These are phyloP conservation scores for Yarrowia sp. DNA, from an alignment of 805 yeast species.

Conservation along the genomic window DNA sequence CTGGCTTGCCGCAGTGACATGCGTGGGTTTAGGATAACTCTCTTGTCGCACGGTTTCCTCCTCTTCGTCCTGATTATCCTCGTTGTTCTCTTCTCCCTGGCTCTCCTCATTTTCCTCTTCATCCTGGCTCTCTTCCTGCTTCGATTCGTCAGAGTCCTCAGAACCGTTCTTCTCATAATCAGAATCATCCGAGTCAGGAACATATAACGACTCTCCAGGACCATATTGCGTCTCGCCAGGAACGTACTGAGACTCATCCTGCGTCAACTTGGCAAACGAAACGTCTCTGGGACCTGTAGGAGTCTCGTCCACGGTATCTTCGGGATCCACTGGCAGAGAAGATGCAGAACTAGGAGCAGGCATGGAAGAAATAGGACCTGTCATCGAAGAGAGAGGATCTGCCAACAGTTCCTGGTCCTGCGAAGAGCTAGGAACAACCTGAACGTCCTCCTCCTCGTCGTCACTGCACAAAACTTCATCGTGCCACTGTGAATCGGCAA, in stretches of 20 bases:
- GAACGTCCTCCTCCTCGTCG: not conserved
- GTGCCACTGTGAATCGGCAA: constrained; percentile 15
- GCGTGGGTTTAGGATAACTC: not conserved
- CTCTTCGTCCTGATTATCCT: not conserved
- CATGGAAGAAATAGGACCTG: not conserved
- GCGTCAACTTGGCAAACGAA: not conserved
- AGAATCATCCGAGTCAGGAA: not conserved
- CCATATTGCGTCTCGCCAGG: constrained; percentile 4
- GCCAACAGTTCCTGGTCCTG: not conserved
- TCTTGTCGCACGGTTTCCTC: not conserved
- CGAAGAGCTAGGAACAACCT: not conserved
- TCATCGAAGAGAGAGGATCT: not conserved
- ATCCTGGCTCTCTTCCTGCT: not conserved
- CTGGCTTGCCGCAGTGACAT: not conserved
- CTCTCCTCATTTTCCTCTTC: not conserved
- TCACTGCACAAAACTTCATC: not conserved
- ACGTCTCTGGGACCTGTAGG: not conserved
- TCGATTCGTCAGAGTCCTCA: too few relatives aligned
- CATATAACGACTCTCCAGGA: not conserved
- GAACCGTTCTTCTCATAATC: too few relatives aligned
- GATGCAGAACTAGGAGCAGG: constrained; percentile 1
- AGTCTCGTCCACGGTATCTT: constrained; percentile 11
- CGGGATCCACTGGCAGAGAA: not conserved
- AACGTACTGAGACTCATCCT: not conserved
- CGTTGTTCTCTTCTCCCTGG: too few relatives aligned